Base-by-base conservation (phyloP, 2,329 filamentous ascomycete genomes). In the Camillea tinctor region DNA sequence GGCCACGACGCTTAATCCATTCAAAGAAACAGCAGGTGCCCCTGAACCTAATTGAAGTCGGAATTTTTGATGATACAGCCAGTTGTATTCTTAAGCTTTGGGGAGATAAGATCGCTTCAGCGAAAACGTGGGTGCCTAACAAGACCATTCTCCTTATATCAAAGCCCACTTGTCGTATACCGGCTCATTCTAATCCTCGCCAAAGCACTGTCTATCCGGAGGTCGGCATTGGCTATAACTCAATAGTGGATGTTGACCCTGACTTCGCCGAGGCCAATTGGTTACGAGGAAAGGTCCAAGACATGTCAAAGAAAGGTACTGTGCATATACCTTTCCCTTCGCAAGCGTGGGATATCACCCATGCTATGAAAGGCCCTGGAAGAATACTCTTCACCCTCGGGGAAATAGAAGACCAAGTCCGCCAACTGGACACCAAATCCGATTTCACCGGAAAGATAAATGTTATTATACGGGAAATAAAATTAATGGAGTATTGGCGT, bases 11-110 rank as follows among this genome's bases (percentile, higher is more conserved):
- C 71, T 79, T 66, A 73, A 76, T 86, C 26, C 55, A 61, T 9
- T 76, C 77, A 2, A 80, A 77, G 59, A 83, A 81, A 63, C 77
- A 76, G 24, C 75, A 79, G 49, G 77, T 77, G 36, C 74, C 76
- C 11, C 73, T 76, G 0, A 76, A 82, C 26, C 74, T 84, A 13
- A 68, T 81, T 23, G 81, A 82, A 52, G 71, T 88, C 3, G 73
- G 76, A 4, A 72, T 88, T 9, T 85, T 85, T 65, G 86, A 88
- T 68, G 79, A 87, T 65, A 87, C 84, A 0, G 78, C 78, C 1
- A 79, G 80, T 60, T 80, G 79, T 4, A 73, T 76, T 1, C 72
- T 88, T n/a, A 84, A 79, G 17, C 72, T 87, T 4, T 88, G 84
- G 80, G 79, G 79, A 40, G 76, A 79, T n/a, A 73, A 81, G 52